Evolutionary conservation across 805 yeast genomes (phyloP), one percentile per base, ranked within the genome.

Genomic region (Candida pseudoglaebosa): DNA sequence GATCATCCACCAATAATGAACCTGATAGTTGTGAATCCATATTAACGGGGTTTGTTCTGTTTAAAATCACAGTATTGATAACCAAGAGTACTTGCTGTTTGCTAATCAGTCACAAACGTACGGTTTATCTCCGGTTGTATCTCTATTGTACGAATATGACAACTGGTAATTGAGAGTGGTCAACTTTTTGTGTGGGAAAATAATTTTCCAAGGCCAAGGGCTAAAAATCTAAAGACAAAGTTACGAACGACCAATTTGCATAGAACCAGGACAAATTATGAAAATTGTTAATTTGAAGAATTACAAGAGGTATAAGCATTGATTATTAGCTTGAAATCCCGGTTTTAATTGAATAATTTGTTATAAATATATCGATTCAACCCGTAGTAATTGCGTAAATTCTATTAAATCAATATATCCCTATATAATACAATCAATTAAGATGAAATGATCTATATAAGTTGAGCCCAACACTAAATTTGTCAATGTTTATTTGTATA

Each of bases 1-100:
- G 67, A 40, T 61, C 67, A 37, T 51, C 43, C 17, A 60, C 45
- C 19, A 59, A 38, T 43, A 40, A 39, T 13, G 13, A 8, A 29
- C 20, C 28, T 33, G 21, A 22, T 21, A 21, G 19, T 13, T 33
- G 36, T 9, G 36, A 22, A 16, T 33, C 36, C 36, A 33, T 33
- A 26, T 5, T 26, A 12, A 5, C 6, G 12, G 12, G 7, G 29
- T 26, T 5, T 26, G 15, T 5, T 26, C 13, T 9, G n/a, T n/a
- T n/a, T n/a, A n/a, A n/a, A n/a, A n/a, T n/a, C n/a, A n/a, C n/a
- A n/a, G n/a, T n/a, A 12, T 12, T 10, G 31, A 6, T 28, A 10
- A 13, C 31, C n/a, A 28, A 12, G 7, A 28, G 15, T n/a, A n/a
- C 29, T 26, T 26, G 29, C 13, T 6, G 29, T 26, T 5, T 13